Evolutionary conservation across 1,284 basidiomycete species (phyloP).

Genomic region (Ceratorhiza oryzae-sativae): DNA sequence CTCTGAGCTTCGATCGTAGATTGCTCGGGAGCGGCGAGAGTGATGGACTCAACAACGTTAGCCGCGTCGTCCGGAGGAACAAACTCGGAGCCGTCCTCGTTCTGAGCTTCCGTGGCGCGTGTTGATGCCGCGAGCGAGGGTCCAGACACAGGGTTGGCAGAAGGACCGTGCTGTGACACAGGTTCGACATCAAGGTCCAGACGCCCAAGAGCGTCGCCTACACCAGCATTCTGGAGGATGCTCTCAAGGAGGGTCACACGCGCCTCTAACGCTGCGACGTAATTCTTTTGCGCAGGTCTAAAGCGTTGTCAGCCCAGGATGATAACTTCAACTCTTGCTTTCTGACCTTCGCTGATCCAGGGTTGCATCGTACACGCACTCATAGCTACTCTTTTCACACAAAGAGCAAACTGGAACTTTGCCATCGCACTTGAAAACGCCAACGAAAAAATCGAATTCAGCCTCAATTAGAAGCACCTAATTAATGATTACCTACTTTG

Average conservation of each 20-base stretch:
- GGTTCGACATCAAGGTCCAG: background rate
- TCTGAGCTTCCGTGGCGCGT: no score
- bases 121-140: no score
- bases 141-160: no score
- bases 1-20: no score
- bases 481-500: background rate
- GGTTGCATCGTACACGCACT: conserved; percentile 26
- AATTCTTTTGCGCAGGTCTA: conserved; percentile 34
- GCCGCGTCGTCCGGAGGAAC: conserved; percentile 12
- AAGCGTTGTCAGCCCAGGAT: background rate
- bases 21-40: background rate
- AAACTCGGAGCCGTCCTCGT: background rate
- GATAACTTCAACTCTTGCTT: background rate
- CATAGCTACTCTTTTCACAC: conserved; percentile 21
- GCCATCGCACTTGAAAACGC: conserved; percentile 23
- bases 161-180: background rate
- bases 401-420: conserved; percentile 23
- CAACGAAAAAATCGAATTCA: conserved; percentile 1
- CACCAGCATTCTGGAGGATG: conserved; percentile 17
- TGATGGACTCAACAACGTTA: background rate
- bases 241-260: conserved; percentile 14
- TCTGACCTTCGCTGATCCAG: conserved; percentile 31
- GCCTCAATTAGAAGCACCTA: background rate
- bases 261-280: conserved; percentile 34
- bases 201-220: background rate